A percentile compares a stretch with the other conserved stretches of the same genome.
These are phyloP conservation scores for Helicostylum pulchrum DNA, from an alignment of 192 early-diverging fungal genomes.

Conservation along the genomic window DNA sequence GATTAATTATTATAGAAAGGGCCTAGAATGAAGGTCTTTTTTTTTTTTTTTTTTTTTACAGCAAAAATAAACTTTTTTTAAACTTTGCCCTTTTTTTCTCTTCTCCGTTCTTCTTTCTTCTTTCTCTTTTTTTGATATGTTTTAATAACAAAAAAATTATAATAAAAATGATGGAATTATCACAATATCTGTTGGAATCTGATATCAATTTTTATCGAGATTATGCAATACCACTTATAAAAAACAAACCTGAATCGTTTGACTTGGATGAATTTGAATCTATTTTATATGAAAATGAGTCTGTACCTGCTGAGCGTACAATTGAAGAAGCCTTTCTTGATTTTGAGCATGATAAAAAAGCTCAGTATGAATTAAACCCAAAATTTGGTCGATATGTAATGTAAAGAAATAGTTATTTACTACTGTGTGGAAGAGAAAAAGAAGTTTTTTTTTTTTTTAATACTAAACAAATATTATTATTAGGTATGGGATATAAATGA, in stretches of 20 bases:
- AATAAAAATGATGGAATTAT: constrained; percentile 6
- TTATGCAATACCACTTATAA: constrained; percentile 25
- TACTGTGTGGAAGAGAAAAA: no score
- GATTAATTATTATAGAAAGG: not conserved
- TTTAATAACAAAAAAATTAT: not conserved
- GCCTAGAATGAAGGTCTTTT: not conserved
- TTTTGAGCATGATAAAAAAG: constrained; percentile 18
- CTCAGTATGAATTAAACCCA: constrained; percentile 29
- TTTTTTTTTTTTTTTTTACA: no score
- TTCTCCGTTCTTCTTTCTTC: not conserved
- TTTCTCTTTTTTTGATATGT: not conserved
- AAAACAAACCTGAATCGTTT: constrained; percentile 2
- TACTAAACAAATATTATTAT: not conserved
- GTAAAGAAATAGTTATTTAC: not conserved
- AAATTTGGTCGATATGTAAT: constrained; percentile 30
- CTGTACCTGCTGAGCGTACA: not conserved
- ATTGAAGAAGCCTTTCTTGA: constrained; percentile 14
- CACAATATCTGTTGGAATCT: constrained; percentile 20
- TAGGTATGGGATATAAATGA: constrained; percentile 32
- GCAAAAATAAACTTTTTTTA: not conserved
- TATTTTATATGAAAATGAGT: not conserved
- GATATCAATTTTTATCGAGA: constrained; percentile 22
- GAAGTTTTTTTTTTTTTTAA: constrained; percentile 8
- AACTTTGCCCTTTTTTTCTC: not conserved
- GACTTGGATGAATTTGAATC: constrained; percentile 24